These are phyloP conservation scores for Nephelium lappaceum DNA, from an alignment of 345 rosid genomes.

Conservation along the genomic window DNA sequence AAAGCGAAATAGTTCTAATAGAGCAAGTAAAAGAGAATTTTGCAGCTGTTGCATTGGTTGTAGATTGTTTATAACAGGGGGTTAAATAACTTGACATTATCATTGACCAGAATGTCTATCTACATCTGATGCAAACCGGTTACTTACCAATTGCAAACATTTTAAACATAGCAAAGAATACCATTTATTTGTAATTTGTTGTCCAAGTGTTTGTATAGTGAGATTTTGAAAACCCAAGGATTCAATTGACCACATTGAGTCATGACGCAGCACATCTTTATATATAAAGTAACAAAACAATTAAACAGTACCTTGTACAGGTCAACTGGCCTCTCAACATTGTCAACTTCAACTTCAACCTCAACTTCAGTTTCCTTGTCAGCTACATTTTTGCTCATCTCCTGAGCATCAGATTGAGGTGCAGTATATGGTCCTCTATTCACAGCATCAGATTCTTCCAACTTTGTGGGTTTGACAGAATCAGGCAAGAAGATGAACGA, in stretches of 20 bases:
- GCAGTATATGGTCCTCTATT: conserved; percentile 31
- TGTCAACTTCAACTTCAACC: conserved; percentile 67
- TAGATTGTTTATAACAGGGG: neutral
- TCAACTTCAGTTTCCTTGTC: conserved; percentile 52
- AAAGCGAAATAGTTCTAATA: neutral
- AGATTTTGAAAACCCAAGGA: neutral
- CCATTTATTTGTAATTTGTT: neutral
- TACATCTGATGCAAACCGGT: neutral
- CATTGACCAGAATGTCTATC: neutral
- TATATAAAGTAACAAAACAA: neutral
- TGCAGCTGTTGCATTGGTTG: neutral
- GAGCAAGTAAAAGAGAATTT: neutral
- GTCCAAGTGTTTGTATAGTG: neutral
- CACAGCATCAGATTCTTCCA: conserved; percentile 42
- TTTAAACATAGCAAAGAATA: neutral
- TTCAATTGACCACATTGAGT: neutral
- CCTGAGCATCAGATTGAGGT: conserved; percentile 34
- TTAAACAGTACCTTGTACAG: conserved; percentile 78
- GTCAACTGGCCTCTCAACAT: conserved; percentile 94
- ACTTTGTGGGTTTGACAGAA: conserved; percentile 50
- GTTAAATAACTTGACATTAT: neutral
- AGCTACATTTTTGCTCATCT: conserved; percentile 35
- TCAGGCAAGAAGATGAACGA: conserved; percentile 81
- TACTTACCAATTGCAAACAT: neutral
- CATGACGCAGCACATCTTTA: neutral